Percentiles rank a stretch among this genome's conserved stretches.
phyloP scores from a whole-genome alignment of 805 yeast genomes.

The Candida fluviatilis region DNA sequence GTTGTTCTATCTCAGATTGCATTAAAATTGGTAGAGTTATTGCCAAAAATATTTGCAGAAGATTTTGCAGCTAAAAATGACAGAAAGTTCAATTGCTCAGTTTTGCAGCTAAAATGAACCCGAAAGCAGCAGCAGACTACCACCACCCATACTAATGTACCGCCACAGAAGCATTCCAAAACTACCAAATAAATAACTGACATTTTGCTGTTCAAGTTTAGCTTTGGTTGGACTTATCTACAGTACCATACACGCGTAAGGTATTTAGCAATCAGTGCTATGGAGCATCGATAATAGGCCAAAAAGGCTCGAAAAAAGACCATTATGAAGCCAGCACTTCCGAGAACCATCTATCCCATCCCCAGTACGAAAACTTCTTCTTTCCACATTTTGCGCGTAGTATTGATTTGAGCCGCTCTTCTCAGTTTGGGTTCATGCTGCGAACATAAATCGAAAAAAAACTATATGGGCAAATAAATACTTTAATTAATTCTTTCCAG shows the following conservation, averaged over 20 bases:
- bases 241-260: background rate
- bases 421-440: background rate
- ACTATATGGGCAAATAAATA: background rate
- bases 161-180: too few species aligned
- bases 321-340: too few species aligned
- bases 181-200: too few species aligned
- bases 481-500: background rate
- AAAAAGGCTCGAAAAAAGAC: too few species aligned
- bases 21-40: background rate
- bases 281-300: too few species aligned
- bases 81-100: background rate
- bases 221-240: too few species aligned
- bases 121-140: too few species aligned
- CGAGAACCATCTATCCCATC: background rate
- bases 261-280: background rate
- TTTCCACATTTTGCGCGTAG: too few species aligned
- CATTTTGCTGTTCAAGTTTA: too few species aligned
- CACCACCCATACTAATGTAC: too few species aligned
- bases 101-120: background rate
- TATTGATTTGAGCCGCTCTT: background rate
- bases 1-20: background rate
- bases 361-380: background rate
- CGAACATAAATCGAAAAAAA: background rate
- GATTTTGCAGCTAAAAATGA: constrained; percentile 2
- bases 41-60: background rate